Base-by-base conservation (phyloP, 2,329 filamentous ascomycete genomes). In the Lecanicillium sp. region DNA sequence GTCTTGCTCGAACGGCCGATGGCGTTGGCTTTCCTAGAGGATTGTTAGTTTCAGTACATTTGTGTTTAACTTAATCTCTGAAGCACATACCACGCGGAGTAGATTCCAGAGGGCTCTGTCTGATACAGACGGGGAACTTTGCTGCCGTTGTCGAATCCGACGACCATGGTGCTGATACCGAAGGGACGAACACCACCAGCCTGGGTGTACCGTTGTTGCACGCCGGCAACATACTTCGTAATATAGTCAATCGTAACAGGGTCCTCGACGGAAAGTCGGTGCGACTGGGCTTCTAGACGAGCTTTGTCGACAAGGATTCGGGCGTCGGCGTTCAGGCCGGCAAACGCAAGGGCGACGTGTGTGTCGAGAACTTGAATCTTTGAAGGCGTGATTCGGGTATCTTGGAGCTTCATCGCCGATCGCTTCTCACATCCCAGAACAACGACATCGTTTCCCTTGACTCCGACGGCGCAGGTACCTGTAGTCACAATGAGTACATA, bases 1-100 rank as follows among this genome's bases (percentile, higher is more conserved):
- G 92, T 98, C 77, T 98, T 98, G 77, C 87, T 95, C 38, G 90
- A 97, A 57, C 92, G 84, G 42, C 92, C 92, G 57, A 98, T 98
- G 42, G 92, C 92, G 59, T 98, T 98, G 55, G 92, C 94, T 76
- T 98, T 97, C 92, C 92, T 97, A 50, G 47, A 31, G 14, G 5
- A 22, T 5, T 15, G 14, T 42, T 22, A 50, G 41, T 20, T 17
- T 11, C 17, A 19, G 31, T 29, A 36, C 20, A 33, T 39, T 38
- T 39, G 34, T 31, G 37, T 50, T 13, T 20, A 25, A 6, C n/a
- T 10, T 27, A 9, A 13, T 11, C 14, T 39, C 18, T 20, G 17
- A 8, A 35, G 11, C 40, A 61, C 77, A 39, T 74, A 97, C 92
- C 92, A 98, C 62, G 92, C 92, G 42, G 88, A 96, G 74, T 97